Conservation (phyloP, 2,329 filamentous ascomycete genomes). For the Colletotrichum karsti region DNA sequence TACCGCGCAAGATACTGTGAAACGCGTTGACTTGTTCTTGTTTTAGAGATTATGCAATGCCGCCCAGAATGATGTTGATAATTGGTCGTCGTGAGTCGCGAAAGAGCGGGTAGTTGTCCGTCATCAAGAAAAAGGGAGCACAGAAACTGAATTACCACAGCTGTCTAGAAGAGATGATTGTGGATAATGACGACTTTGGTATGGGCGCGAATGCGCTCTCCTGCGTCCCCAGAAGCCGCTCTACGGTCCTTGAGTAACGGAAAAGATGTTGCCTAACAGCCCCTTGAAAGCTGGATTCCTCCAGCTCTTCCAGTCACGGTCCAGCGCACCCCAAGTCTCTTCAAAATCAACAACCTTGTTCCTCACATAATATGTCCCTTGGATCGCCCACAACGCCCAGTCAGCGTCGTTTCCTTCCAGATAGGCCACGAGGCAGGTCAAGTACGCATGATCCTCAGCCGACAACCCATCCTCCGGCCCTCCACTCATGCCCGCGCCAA, state of each 20-base stretch:
- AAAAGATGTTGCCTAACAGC: slow-evolving; percentile 47
- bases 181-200: no score
- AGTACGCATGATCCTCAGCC: slow-evolving; percentile 55
- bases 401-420: slow-evolving; percentile 65
- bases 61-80: no score
- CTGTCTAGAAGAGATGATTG: no score
- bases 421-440: slow-evolving; percentile 60
- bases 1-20: no score
- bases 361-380: slow-evolving; percentile 68
- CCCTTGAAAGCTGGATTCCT: slow-evolving; percentile 45
- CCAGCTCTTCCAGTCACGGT: slow-evolving; percentile 49
- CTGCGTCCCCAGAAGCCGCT: background rate
- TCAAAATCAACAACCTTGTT: slow-evolving; percentile 57
- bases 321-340: slow-evolving; percentile 61
- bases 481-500: slow-evolving; percentile 60
- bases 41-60: no score
- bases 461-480: slow-evolving; percentile 49
- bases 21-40: no score
- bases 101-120: no score
- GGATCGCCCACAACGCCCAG: slow-evolving; percentile 67
- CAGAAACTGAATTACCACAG: no score
- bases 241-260: slow-evolving; percentile 46
- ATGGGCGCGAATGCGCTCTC: background rate
- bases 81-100: no score
- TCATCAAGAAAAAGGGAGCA: no score